phyloP scores from a whole-genome alignment of 176 grass and related monocot species.

The Hsuehochloa calcarea region DNA sequence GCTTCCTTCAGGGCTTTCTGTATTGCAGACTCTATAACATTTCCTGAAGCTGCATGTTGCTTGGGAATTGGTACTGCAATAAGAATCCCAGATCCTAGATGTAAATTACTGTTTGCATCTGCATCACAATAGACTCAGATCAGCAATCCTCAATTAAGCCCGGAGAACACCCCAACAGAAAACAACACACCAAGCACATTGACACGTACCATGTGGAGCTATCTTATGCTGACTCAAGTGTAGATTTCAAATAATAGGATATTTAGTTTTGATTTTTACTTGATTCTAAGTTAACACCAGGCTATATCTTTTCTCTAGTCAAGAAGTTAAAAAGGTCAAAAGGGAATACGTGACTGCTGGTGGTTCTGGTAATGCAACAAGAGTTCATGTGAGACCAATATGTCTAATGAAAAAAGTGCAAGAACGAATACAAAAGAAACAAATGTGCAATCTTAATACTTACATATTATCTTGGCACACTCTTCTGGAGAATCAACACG shows the following conservation, averaged over 20 bases:
- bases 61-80: constrained; percentile 87
- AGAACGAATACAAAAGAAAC: not conserved
- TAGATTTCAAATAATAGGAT: not conserved
- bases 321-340: not conserved
- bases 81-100: constrained; percentile 74
- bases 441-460: constrained; percentile 1
- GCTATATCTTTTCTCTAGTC: not conserved
- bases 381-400: not conserved
- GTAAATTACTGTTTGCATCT: constrained; percentile 74
- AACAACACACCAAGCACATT: not conserved
- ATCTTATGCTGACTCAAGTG: not conserved
- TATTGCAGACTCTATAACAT: constrained; percentile 82
- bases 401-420: not conserved
- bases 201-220: not conserved
- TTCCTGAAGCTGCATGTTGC: constrained; percentile 70
- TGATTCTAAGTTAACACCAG: not conserved
- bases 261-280: not conserved
- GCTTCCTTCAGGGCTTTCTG: constrained; percentile 85
- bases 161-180: not conserved
- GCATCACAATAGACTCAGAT: constrained; percentile 8
- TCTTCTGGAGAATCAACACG: constrained; percentile 78
- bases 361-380: not conserved
- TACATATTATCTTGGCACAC: constrained; percentile 82
- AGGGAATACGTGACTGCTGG: not conserved
- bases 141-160: not conserved